Percentiles rank a stretch among this genome's conserved stretches.
phyloP scores from a whole-genome alignment of 2,329 filamentous ascomycete species.

The Sclerotinia subarctica region DNA sequence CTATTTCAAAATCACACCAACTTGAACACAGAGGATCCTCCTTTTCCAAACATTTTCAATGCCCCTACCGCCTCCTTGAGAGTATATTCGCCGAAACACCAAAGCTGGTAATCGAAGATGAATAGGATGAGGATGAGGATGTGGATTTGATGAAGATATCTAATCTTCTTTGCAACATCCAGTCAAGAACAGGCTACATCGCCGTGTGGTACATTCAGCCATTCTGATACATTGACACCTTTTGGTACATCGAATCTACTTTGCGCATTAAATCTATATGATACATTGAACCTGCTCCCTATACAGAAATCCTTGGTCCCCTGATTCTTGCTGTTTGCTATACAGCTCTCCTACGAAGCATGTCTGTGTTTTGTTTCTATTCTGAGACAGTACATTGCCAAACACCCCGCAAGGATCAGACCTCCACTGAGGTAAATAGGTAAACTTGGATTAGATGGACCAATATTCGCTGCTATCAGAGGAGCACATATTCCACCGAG shows the following conservation, averaged over 20 bases:
- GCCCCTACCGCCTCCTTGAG: background rate
- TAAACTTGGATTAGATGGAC: constrained; percentile 46
- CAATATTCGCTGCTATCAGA: constrained; percentile 57
- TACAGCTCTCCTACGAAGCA: constrained; percentile 44
- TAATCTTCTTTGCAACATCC: background rate
- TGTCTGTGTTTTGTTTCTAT: constrained; percentile 62
- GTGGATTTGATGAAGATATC: background rate
- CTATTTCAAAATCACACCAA: background rate
- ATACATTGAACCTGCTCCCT: background rate
- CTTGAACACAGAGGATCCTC: background rate
- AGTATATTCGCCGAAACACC: background rate
- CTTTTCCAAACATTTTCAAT: background rate
- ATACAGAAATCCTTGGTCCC: background rate
- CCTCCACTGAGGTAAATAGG: constrained; percentile 57
- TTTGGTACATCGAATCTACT: background rate
- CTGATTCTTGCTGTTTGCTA: background rate
- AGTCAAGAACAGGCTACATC: background rate
- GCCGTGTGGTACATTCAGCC: background rate
- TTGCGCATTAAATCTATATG: background rate
- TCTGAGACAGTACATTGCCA: constrained; percentile 58
- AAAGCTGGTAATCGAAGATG: background rate
- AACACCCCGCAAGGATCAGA: constrained; percentile 57
- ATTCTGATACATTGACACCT: background rate
- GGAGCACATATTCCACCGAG: constrained; percentile 66
- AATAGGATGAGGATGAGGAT: too few species aligned